These are phyloP conservation scores for Balakata baccata DNA, from an alignment of 345 rosid genomes.

Conservation along the genomic window DNA sequence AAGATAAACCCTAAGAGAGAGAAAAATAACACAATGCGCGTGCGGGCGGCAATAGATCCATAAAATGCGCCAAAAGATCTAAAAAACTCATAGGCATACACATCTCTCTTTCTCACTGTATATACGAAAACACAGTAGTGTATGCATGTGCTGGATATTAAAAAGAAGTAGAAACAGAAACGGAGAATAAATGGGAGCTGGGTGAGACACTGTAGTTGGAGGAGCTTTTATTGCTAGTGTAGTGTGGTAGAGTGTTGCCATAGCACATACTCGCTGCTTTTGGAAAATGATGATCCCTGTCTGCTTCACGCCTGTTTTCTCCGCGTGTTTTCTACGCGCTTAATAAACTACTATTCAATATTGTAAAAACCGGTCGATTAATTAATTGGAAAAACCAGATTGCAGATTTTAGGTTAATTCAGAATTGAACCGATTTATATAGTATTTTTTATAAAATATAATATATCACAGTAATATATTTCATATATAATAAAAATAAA, in stretches of 20 bases:
- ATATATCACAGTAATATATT: too few relatives aligned
- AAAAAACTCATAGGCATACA: not conserved
- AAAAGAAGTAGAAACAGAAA: not conserved
- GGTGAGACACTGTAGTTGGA: not conserved
- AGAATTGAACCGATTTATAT: too few relatives aligned
- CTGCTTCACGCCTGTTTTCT: conserved; percentile 21
- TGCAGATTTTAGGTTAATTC: too few relatives aligned
- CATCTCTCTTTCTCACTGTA: not conserved
- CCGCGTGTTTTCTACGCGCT: conserved; percentile 19
- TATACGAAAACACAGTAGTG: not conserved
- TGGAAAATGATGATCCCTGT: conserved; percentile 26
- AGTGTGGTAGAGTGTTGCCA: conserved; percentile 15
- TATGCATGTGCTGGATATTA: not conserved
- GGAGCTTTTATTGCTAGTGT: conserved; percentile 27
- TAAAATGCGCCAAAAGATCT: conserved; percentile 56
- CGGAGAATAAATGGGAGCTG: not conserved
- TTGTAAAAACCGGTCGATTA: too few relatives aligned
- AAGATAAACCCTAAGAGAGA: conserved; percentile 53
- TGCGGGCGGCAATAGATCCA: conserved; percentile 51
- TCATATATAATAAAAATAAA: too few relatives aligned
- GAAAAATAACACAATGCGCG: conserved; percentile 26
- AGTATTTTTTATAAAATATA: too few relatives aligned
- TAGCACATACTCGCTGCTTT: conserved; percentile 13
- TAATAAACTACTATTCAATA: conserved; percentile 25
- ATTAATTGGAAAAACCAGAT: too few relatives aligned